Evolutionary conservation across 257 asterid genomes (phyloP).

Genomic region (Lithospermum erythrorhizon): DNA sequence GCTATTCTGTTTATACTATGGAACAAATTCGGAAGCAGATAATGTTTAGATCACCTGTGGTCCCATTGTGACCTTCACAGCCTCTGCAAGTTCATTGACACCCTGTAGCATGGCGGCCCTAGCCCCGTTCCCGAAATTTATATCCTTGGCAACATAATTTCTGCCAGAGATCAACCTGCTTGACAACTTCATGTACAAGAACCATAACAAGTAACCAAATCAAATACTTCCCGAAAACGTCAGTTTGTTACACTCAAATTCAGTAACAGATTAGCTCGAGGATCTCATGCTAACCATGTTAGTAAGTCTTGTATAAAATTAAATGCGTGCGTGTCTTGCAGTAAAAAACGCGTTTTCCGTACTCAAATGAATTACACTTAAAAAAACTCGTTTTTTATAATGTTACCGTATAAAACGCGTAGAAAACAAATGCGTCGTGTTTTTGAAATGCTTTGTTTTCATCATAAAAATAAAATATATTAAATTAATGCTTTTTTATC

Average conservation of each 20-base stretch:
- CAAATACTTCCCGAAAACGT: not conserved
- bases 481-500: too few species aligned
- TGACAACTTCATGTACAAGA: constrained; percentile 30
- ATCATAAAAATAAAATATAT: too few species aligned
- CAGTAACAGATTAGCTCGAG: not conserved
- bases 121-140: constrained; percentile 59
- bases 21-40: not conserved
- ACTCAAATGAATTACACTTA: too few species aligned
- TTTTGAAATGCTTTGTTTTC: too few species aligned
- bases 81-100: constrained; percentile 84
- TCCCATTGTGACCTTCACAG: constrained; percentile 95
- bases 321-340: too few species aligned
- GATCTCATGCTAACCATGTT: not conserved
- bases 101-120: constrained; percentile 81
- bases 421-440: too few species aligned
- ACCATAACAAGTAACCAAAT: constrained; percentile 3
- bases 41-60: constrained; percentile 51
- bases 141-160: constrained; percentile 77
- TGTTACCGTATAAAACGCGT: too few species aligned
- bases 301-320: too few species aligned
- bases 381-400: too few species aligned
- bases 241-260: not conserved
- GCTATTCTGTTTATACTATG: not conserved
- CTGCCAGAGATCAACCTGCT: constrained; percentile 47
- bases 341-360: too few species aligned